Conservation (phyloP, 1,284 basidiomycete species). For the Rhodotorula sp. region DNA sequence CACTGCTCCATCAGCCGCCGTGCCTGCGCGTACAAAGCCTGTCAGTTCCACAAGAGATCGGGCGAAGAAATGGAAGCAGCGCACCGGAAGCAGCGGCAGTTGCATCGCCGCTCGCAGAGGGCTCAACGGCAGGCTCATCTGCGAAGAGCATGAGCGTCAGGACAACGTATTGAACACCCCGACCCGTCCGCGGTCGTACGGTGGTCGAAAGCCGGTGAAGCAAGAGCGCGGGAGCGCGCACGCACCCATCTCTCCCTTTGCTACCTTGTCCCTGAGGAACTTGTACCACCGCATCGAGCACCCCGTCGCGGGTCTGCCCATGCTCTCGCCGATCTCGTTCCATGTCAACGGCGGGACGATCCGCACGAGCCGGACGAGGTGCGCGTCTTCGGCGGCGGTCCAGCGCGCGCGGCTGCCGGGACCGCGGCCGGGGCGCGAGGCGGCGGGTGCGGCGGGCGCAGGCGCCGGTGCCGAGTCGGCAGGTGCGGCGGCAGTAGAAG, state of each 20-base stretch:
- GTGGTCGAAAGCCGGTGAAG: neutral
- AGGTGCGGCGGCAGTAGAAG: neutral
- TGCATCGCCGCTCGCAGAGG: too few species aligned
- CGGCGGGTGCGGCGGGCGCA: neutral
- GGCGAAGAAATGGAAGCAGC: too few species aligned
- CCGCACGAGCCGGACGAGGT: constrained; percentile 25
- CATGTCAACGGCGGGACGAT: constrained; percentile 32
- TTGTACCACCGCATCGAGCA: constrained; percentile 41
- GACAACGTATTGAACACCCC: too few species aligned
- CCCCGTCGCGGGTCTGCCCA: constrained; percentile 21
- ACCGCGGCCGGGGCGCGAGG: neutral
- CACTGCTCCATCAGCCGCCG: neutral
- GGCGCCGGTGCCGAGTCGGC: neutral
- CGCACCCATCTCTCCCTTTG: neutral
- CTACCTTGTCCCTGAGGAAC: constrained; percentile 12
- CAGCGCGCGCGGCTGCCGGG: constrained; percentile 24
- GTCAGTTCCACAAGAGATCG: too few species aligned
- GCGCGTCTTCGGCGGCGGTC: constrained; percentile 29
- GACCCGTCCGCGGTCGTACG: too few species aligned
- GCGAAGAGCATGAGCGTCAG: too few species aligned
- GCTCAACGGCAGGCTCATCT: too few species aligned
- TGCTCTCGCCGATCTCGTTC: constrained; percentile 32
- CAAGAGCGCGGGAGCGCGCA: too few species aligned
- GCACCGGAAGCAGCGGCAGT: too few species aligned
- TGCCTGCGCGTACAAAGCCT: too few species aligned